Evolutionary conservation across 2,329 filamentous ascomycete genomes (phyloP), one percentile per base, ranked within the genome.

Genomic region (Cercospora beticola): DNA sequence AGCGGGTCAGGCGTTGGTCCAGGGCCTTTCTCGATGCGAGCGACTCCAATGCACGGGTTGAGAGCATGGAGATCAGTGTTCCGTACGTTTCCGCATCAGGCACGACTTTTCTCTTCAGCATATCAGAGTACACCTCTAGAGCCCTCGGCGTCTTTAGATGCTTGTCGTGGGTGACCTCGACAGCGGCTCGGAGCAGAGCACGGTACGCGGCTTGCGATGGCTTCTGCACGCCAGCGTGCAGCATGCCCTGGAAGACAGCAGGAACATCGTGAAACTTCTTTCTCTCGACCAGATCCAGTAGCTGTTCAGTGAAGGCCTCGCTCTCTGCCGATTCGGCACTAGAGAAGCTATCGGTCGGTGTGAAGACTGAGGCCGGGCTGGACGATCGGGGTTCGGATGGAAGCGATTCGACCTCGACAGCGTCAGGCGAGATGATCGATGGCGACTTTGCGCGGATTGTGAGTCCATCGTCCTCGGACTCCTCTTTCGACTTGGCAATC

Each of bases 121-220:
- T 98, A 78, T 98, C 94, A 16, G 93, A 91, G 80, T 98, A 99
- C 63, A 99, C 92, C 82, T 97, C 94, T 63, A 98, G 86, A 5
- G 93, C 93, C 83, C 97, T 97, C 70, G 93, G 90, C 14, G 97
- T 92, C 63, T 95, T 89, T 81, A 96, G 91, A 64, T 91, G 90
- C 80, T 90, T 91, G 79, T 92, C 90, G 26, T 86, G 85, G 7
- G 94, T 92, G 18, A 97, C 86, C 74, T 92, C 87, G 70, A 97
- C 92, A 14, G 93, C 93, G 5, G 95, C 92, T 75, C 90, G 86
- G 54, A 99, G 84, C 56, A 99, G 86, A 61, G 93, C 92, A 78
- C 97, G 97, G 85, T 99, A 99, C n/a, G 94, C 91, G 58, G 88
- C 86, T 59, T 92, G 88, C 6, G 91, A 92, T 40, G 95, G 95